Evolutionary conservation across 2,329 filamentous ascomycete genomes (phyloP).

Genomic region (Cephalotrichum gorgonifer): DNA sequence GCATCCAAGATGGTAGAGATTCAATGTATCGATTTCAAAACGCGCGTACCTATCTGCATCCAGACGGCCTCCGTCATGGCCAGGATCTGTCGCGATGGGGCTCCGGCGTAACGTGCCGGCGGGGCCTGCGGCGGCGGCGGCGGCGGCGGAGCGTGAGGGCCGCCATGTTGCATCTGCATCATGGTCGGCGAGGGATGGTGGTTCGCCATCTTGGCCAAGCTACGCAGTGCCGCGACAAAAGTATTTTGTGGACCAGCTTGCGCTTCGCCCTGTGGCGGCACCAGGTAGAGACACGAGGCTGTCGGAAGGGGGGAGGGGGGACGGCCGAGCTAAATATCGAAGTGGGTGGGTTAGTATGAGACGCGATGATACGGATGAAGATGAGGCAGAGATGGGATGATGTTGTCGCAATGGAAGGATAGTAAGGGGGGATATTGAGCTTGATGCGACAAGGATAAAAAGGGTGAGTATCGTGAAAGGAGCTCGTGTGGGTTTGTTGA

Average conservation of each 20-base stretch:
- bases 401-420: background rate
- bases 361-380: background rate
- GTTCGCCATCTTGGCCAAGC: slow-evolving; percentile 50
- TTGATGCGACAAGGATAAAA: background rate
- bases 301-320: slow-evolving; percentile 2
- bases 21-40: slow-evolving; percentile 3
- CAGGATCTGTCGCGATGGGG: slow-evolving; percentile 62
- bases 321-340: background rate
- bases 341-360: background rate
- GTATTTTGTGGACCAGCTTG: background rate
- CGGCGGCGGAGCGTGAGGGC: slow-evolving; percentile 51
- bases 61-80: slow-evolving; percentile 80
- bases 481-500: slow-evolving; percentile 4
- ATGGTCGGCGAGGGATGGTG: slow-evolving; percentile 74
- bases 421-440: background rate
- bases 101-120: background rate
- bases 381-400: background rate
- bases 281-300: slow-evolving; percentile 10
- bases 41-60: slow-evolving; percentile 78
- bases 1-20: slow-evolving; percentile 5
- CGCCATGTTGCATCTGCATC: slow-evolving; percentile 60
- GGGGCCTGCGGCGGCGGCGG: slow-evolving; percentile 32
- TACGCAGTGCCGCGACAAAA: background rate
- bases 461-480: background rate
- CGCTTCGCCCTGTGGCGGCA: slow-evolving; percentile 7